phyloP scores from a whole-genome alignment of 2,329 filamentous ascomycete species.

The Mollisia scopiformis region DNA sequence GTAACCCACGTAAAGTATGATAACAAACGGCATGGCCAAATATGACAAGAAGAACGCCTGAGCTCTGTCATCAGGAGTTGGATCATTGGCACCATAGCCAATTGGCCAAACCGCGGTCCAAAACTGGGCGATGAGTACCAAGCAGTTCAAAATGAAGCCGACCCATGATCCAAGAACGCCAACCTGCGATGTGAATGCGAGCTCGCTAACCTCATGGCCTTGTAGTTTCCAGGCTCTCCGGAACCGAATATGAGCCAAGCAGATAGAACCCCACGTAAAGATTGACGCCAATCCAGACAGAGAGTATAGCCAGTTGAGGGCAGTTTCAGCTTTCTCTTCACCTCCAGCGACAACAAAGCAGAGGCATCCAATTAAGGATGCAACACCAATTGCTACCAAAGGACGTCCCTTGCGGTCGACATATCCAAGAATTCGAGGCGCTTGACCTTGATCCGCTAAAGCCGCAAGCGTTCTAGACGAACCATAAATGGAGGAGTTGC shows the following conservation, averaged over 20 bases:
- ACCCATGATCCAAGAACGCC: too few relatives aligned
- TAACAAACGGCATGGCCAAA: too few relatives aligned
- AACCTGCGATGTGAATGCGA: too few relatives aligned
- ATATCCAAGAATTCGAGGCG: conserved; percentile 58
- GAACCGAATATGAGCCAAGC: conserved; percentile 67
- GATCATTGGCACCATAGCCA: too few relatives aligned
- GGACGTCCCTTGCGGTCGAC: conserved; percentile 59
- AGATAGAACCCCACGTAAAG: conserved; percentile 67
- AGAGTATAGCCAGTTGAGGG: conserved; percentile 66
- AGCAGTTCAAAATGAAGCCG: too few relatives aligned
- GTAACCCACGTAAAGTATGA: too few relatives aligned
- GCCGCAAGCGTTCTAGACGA: neutral
- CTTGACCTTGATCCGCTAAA: conserved; percentile 36
- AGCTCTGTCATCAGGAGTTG: too few relatives aligned
- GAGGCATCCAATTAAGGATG: conserved; percentile 52
- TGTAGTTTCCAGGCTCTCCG: conserved; percentile 64
- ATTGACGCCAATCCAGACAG: conserved; percentile 62
- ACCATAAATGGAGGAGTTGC: neutral
- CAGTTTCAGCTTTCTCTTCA: conserved; percentile 42
- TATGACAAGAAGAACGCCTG: too few relatives aligned
- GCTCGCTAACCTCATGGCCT: too few relatives aligned
- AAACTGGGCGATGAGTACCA: too few relatives aligned
- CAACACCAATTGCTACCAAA: conserved; percentile 47
- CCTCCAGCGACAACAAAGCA: conserved; percentile 48
- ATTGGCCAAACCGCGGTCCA: too few relatives aligned